Percentiles rank a stretch among this genome's conserved stretches.
These are phyloP conservation scores for Anacardium occidentale DNA, from an alignment of 345 rosid species.

Conservation along the genomic window DNA sequence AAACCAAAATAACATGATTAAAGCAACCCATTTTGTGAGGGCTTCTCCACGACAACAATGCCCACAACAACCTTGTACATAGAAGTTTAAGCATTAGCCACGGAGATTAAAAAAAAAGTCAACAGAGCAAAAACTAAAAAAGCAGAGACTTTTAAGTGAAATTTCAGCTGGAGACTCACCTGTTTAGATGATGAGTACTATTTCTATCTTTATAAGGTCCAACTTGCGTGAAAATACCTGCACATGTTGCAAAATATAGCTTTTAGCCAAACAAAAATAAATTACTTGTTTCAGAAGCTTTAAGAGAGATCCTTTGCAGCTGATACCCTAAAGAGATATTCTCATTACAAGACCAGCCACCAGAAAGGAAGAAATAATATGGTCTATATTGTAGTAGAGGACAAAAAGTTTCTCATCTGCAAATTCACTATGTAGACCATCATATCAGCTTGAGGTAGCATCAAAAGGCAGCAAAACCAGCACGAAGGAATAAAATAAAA, in stretches of 20 bases:
- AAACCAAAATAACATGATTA: background rate
- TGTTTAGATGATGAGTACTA: background rate
- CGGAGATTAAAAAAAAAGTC: background rate
- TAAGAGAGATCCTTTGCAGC: too few relatives aligned
- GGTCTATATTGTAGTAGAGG: background rate
- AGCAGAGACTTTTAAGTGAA: too few relatives aligned
- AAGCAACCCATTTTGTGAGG: too few relatives aligned
- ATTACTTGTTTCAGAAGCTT: background rate
- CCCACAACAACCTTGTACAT: background rate
- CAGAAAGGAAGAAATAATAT: background rate
- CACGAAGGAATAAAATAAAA: background rate
- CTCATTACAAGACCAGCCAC: too few relatives aligned
- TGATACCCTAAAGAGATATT: too few relatives aligned
- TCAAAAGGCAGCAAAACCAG: background rate
- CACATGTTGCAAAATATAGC: background rate
- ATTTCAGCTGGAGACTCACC: background rate
- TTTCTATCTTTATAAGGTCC: background rate
- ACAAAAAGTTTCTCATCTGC: background rate
- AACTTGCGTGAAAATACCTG: conserved; percentile 1
- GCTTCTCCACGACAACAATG: background rate
- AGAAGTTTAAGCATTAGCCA: background rate
- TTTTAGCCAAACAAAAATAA: background rate
- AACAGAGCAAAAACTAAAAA: too few relatives aligned
- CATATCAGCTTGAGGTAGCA: conserved; percentile 1
- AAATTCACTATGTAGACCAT: background rate